phyloP scores from a whole-genome alignment of 495 filamentous ascomycete species.

The Podospora pseudopauciseta region DNA sequence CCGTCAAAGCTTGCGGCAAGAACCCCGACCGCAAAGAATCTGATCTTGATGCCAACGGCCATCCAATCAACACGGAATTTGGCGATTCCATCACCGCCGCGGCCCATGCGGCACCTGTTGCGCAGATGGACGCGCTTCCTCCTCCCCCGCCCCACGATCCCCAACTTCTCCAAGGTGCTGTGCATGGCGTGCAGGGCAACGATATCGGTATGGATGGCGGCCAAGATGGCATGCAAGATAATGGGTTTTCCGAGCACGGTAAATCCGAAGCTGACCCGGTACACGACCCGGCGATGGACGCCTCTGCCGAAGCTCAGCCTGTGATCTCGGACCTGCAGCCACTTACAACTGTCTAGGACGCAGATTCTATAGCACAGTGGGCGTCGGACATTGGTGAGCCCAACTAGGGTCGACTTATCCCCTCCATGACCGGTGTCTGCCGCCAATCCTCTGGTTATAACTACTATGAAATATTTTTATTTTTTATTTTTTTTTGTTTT shows the following conservation, averaged over 20 bases:
- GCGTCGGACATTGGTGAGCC: background rate
- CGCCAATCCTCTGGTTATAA: background rate
- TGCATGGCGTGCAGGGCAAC: background rate
- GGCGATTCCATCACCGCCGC: background rate
- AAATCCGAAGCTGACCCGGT: background rate
- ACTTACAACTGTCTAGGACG: background rate
- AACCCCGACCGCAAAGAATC: conserved; percentile 46
- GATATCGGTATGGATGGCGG: background rate
- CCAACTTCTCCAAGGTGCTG: background rate
- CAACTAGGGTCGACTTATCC: background rate
- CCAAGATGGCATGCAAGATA: background rate
- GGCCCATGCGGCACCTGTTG: background rate
- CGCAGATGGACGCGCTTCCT: conserved; percentile 3
- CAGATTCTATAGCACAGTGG: background rate
- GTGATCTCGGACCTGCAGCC: background rate
- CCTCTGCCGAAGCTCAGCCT: background rate
- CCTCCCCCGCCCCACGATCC: background rate
- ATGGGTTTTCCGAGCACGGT: background rate
- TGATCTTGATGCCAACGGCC: conserved; percentile 34
- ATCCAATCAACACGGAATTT: conserved; percentile 32
- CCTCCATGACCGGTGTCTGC: background rate
- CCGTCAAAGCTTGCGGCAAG: conserved; percentile 37
- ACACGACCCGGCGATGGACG: background rate
- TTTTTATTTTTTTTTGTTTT: no score
- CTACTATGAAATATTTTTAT: background rate